Conservation (phyloP, 164 flowering plant genomes). For the Vitis cinerea region DNA sequence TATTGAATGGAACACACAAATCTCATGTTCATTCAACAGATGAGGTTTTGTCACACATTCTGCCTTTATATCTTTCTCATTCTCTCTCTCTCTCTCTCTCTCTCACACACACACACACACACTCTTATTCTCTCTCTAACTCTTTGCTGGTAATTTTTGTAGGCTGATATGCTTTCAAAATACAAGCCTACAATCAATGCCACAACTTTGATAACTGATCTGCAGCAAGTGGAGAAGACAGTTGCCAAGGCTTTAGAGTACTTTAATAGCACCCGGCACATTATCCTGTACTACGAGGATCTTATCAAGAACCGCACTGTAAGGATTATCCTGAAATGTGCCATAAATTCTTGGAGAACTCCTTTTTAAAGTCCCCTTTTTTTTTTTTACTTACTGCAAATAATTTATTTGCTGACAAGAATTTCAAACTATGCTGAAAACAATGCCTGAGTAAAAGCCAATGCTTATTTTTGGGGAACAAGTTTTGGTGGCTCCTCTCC, state of each 20-base stretch:
- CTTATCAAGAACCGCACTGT: constrained; percentile 58
- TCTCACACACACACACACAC: neutral
- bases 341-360: too few relatives aligned
- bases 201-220: constrained; percentile 39
- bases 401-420: too few relatives aligned
- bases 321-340: constrained; percentile 11
- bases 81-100: constrained; percentile 10
- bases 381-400: too few relatives aligned
- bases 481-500: too few relatives aligned
- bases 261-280: constrained; percentile 66
- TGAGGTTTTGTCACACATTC: constrained; percentile 43
- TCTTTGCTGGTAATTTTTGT: constrained; percentile 10
- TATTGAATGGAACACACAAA: constrained; percentile 80
- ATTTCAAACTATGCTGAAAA: too few relatives aligned
- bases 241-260: constrained; percentile 46
- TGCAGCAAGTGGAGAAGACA: constrained; percentile 45
- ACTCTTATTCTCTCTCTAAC: neutral
- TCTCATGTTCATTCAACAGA: constrained; percentile 75
- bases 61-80: constrained; percentile 9
- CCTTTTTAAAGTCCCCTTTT: too few relatives aligned
- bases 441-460: too few relatives aligned
- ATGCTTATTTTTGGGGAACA: too few relatives aligned
- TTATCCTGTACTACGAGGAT: constrained; percentile 70
- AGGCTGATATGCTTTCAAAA: constrained; percentile 68
- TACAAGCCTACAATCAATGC: constrained; percentile 67